Percentiles rank a stretch among this genome's conserved stretches.
Evolutionary conservation across 441 rosid species (phyloP).

Genomic region (Populus hybrid): DNA sequence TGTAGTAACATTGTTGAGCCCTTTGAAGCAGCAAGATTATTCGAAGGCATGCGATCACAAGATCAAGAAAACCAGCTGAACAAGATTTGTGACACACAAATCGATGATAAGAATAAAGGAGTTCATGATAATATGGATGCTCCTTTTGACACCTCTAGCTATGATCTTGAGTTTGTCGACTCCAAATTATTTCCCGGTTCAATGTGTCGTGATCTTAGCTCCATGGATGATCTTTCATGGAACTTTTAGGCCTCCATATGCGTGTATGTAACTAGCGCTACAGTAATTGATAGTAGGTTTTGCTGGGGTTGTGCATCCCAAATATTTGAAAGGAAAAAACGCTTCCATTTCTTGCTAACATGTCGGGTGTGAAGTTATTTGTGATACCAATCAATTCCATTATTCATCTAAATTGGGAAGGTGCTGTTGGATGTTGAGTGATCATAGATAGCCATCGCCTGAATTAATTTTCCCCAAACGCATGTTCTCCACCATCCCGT

Average conservation of each 20-base stretch:
- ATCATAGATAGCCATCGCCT: too few relatives aligned
- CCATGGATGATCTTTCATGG: constrained; percentile 61
- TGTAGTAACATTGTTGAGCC: constrained; percentile 5
- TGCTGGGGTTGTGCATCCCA: too few relatives aligned
- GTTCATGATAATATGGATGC: constrained; percentile 23
- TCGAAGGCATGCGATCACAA: constrained; percentile 17
- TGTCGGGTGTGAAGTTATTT: too few relatives aligned
- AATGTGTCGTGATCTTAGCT: constrained; percentile 43
- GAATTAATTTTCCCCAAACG: too few relatives aligned
- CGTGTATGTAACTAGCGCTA: neutral
- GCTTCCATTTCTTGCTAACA: too few relatives aligned
- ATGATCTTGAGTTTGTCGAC: constrained; percentile 45
- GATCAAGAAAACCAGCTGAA: constrained; percentile 9
- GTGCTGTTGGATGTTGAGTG: too few relatives aligned
- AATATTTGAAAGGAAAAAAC: too few relatives aligned
- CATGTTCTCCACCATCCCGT: too few relatives aligned
- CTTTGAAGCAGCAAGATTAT: constrained; percentile 9
- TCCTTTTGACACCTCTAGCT: constrained; percentile 41
- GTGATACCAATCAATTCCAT: too few relatives aligned
- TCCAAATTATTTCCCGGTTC: constrained; percentile 38
- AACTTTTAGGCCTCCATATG: constrained; percentile 37
- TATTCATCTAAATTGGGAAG: too few relatives aligned
- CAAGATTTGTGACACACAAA: neutral
- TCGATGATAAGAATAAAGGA: constrained; percentile 12
- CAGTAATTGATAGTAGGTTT: neutral